Evolutionary conservation across 345 rosid species (phyloP).

Genomic region (Pistacia integerrima): DNA sequence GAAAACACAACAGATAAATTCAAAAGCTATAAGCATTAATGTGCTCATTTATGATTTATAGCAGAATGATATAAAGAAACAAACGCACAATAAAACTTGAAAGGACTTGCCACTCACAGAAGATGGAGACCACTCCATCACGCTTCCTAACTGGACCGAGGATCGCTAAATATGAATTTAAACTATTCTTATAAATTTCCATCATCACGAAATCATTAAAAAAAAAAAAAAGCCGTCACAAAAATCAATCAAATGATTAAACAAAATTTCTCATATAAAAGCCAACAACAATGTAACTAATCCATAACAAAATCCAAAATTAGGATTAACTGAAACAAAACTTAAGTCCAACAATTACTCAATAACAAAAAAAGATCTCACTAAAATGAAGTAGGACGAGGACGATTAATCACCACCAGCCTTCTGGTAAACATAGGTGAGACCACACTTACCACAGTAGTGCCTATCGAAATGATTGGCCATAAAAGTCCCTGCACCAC

Average conservation of each 20-base stretch:
- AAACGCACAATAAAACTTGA: background rate
- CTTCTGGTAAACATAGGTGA: conserved; percentile 69
- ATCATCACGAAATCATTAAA: background rate
- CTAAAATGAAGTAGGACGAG: background rate
- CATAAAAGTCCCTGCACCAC: conserved; percentile 75
- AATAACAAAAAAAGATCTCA: background rate
- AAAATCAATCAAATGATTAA: background rate
- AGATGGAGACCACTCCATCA: too few species aligned
- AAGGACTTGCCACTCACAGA: background rate
- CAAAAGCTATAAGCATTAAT: background rate
- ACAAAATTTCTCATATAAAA: background rate
- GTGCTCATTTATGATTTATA: background rate
- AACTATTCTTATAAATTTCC: background rate
- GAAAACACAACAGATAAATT: too few species aligned
- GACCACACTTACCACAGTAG: conserved; percentile 78
- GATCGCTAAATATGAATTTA: too few species aligned
- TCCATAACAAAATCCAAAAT: conserved; percentile 3
- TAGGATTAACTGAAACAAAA: background rate
- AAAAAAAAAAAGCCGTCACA: background rate
- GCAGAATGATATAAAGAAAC: background rate
- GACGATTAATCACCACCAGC: conserved; percentile 48
- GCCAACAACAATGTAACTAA: background rate
- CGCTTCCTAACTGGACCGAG: too few species aligned
- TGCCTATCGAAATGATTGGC: conserved; percentile 74
- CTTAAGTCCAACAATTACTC: conserved; percentile 8